Evolutionary conservation across 2,329 filamentous ascomycete genomes (phyloP).

Genomic region (Ophiostoma triangulosporum): DNA sequence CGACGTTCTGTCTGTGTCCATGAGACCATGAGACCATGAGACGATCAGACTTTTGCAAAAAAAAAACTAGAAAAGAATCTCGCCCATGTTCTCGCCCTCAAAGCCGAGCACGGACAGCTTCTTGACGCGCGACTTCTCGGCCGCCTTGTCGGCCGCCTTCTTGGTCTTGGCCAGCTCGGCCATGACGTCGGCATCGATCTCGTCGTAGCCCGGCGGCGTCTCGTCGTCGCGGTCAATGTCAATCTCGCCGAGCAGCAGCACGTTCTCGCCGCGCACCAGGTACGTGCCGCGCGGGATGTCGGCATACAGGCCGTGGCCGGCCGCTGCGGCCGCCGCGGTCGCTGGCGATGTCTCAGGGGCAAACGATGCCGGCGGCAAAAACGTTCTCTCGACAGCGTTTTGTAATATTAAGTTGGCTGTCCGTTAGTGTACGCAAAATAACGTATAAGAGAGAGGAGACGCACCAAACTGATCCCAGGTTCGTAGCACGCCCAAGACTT

Average conservation of each 20-base stretch:
- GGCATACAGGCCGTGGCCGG: slow-evolving; percentile 50
- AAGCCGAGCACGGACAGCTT: slow-evolving; percentile 71
- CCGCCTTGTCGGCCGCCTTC: slow-evolving; percentile 52
- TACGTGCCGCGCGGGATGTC: slow-evolving; percentile 80
- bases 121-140: slow-evolving; percentile 58
- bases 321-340: slow-evolving; percentile 20
- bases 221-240: slow-evolving; percentile 94
- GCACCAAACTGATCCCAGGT: slow-evolving; percentile 97
- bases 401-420: slow-evolving; percentile 89
- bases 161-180: slow-evolving; percentile 59
- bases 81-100: slow-evolving; percentile 70
- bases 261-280: slow-evolving; percentile 89
- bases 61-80: slow-evolving; percentile 46
- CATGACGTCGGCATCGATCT: slow-evolving; percentile 35
- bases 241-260: slow-evolving; percentile 89
- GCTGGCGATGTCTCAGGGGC: slow-evolving; percentile 18
- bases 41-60: neutral
- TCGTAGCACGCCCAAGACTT: slow-evolving; percentile 80
- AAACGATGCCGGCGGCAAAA: slow-evolving; percentile 40
- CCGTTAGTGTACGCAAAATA: no score
- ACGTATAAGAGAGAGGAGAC: neutral
- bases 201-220: slow-evolving; percentile 53
- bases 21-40: no score
- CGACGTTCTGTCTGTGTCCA: no score
- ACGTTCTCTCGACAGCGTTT: slow-evolving; percentile 81